Percentiles rank a stretch among this genome's conserved stretches.
Evolutionary conservation across 106 monocot genomes (phyloP).

Genomic region (Dendrobium nobile): DNA sequence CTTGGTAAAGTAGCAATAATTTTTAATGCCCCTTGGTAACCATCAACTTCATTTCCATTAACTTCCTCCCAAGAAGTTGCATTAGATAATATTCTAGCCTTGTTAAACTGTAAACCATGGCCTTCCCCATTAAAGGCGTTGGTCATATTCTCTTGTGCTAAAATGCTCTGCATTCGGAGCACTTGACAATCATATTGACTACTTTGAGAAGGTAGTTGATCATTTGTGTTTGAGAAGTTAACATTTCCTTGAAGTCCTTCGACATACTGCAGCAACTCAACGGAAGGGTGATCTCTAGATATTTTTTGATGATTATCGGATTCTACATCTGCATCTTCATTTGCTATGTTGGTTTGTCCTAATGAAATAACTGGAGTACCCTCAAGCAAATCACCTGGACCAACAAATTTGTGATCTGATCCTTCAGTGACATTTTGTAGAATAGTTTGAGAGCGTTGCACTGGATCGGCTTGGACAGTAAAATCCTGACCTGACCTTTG

Average conservation of each 20-base stretch:
- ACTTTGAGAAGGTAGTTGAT: constrained; percentile 3
- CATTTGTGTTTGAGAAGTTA: constrained; percentile 8
- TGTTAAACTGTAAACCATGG: constrained; percentile 25
- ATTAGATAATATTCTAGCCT: constrained; percentile 33
- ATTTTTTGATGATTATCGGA: constrained; percentile 54
- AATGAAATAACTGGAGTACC: too few relatives aligned
- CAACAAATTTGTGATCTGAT: too few relatives aligned
- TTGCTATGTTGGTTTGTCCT: too few relatives aligned
- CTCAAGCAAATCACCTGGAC: too few relatives aligned
- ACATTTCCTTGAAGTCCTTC: constrained; percentile 27
- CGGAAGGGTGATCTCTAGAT: constrained; percentile 76
- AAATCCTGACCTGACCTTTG: too few relatives aligned
- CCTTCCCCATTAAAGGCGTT: constrained; percentile 32
- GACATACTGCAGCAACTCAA: constrained; percentile 15
- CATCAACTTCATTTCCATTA: constrained; percentile 23
- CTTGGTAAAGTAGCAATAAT: constrained; percentile 12
- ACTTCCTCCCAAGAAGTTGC: constrained; percentile 45
- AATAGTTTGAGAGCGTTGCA: too few relatives aligned
- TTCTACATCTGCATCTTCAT: too few relatives aligned
- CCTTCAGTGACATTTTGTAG: too few relatives aligned
- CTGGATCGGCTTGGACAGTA: too few relatives aligned
- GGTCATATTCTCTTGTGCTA: constrained; percentile 34
- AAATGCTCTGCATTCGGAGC: constrained; percentile 17
- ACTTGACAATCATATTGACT: constrained; percentile 19
- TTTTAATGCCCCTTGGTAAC: constrained; percentile 24